Evolutionary conservation across 306 rosid species (phyloP).

Genomic region (Pachyrhizus erosus): DNA sequence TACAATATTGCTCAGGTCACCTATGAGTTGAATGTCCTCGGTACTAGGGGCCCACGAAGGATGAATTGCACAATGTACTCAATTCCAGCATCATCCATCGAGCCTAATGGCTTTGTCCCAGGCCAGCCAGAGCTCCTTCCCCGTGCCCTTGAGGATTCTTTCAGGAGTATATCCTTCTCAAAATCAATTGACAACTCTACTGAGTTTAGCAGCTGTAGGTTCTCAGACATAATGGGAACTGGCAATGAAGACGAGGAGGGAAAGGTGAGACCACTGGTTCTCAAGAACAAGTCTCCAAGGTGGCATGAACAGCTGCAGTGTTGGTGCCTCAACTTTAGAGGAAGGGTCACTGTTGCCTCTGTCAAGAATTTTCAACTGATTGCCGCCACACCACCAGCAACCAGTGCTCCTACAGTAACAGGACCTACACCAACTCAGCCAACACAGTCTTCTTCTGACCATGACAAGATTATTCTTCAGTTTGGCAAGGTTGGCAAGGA

Average conservation of each 20-base stretch:
- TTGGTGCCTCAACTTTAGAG: constrained; percentile 97
- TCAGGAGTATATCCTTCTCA: constrained; percentile 85
- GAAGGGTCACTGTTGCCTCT: constrained; percentile 95
- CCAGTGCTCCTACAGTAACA: constrained; percentile 44
- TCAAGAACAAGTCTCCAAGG: constrained; percentile 94
- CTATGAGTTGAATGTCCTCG: constrained; percentile 91
- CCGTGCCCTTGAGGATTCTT: constrained; percentile 87
- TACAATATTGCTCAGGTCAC: constrained; percentile 89
- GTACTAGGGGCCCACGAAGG: constrained; percentile 95
- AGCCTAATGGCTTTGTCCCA: constrained; percentile 78
- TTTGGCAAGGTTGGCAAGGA: constrained; percentile 98
- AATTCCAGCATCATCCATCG: constrained; percentile 74
- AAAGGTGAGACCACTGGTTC: constrained; percentile 77
- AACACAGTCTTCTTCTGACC: constrained; percentile 70
- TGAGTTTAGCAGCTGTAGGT: constrained; percentile 89
- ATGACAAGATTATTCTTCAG: constrained; percentile 96
- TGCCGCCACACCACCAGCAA: constrained; percentile 68
- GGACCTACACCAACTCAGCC: constrained; percentile 69
- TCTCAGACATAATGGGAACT: constrained; percentile 74
- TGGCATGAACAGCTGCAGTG: constrained; percentile 99
- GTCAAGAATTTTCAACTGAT: constrained; percentile 97
- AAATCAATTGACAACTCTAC: constrained; percentile 74
- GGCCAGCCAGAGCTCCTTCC: constrained; percentile 90
- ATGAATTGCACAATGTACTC: constrained; percentile 93
- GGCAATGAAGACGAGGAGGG: constrained; percentile 64